These are phyloP conservation scores for Penicillium sp. DNA, from an alignment of 2,329 filamentous ascomycete genomes.

Conservation along the genomic window DNA sequence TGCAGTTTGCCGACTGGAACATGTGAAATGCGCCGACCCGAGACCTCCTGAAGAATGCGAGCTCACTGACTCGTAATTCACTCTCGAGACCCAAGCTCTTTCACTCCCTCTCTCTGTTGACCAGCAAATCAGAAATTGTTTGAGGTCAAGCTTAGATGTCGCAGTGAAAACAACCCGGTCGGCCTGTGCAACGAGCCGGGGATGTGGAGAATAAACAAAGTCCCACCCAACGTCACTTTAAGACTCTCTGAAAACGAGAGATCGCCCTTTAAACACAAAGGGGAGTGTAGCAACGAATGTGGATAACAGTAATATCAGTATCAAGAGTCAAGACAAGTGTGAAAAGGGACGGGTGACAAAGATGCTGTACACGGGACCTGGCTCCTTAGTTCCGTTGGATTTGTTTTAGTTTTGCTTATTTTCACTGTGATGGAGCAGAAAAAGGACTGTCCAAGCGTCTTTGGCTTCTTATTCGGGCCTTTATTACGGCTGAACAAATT, in stretches of 20 bases:
- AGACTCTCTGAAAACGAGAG: background rate
- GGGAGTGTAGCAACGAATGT: background rate
- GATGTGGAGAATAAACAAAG: conserved; percentile 26
- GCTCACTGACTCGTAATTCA: background rate
- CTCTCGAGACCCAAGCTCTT: background rate
- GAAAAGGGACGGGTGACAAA: conserved; percentile 1
- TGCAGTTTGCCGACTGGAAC: conserved; percentile 7
- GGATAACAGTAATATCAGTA: background rate
- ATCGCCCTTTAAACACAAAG: conserved; percentile 1
- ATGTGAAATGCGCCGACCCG: conserved; percentile 9
- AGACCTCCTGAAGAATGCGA: conserved; percentile 1
- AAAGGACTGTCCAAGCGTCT: background rate
- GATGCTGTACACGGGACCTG: conserved; percentile 1
- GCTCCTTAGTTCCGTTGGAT: too few species aligned
- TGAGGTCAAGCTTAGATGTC: background rate
- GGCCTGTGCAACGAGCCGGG: conserved; percentile 23
- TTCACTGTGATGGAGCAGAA: too few species aligned
- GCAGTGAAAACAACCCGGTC: conserved; percentile 14
- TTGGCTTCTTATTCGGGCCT: background rate
- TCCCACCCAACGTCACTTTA: conserved; percentile 14
- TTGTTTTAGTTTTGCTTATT: background rate
- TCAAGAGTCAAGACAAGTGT: background rate
- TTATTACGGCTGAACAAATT: background rate
- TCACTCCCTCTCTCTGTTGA: background rate
- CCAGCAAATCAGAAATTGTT: conserved; percentile 1